A percentile compares a stretch with the other conserved stretches of the same genome.
These are phyloP conservation scores for Amoebophrya sp. DNA, from an alignment of 169 alveolate genomes.

Conservation along the genomic window DNA sequence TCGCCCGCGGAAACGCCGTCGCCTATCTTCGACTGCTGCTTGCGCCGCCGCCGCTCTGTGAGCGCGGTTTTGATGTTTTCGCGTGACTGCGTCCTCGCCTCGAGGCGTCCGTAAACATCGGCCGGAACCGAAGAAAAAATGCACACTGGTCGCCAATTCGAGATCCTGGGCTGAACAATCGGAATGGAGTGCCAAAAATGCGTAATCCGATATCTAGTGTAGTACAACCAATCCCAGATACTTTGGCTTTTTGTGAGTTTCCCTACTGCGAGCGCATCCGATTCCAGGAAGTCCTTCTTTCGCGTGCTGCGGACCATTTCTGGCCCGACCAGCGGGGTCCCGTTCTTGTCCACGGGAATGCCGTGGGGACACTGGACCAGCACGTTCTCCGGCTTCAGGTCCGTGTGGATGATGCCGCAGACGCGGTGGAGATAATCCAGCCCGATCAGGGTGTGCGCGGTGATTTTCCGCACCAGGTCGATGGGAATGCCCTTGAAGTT, in stretches of 20 bases:
- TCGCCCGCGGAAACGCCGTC: too few species aligned
- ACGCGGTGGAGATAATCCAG: slow-evolving; percentile 90
- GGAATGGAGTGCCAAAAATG: too few species aligned
- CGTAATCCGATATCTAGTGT: too few species aligned
- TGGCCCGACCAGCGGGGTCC: slow-evolving; percentile 3
- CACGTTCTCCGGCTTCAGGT: slow-evolving; percentile 97
- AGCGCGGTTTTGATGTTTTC: too few species aligned
- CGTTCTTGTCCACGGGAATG: slow-evolving; percentile 18
- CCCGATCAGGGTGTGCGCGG: slow-evolving; percentile 90
- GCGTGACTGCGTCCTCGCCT: too few species aligned
- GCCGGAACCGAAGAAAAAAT: too few species aligned
- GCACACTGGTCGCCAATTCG: too few species aligned
- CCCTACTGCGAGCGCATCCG: background rate
- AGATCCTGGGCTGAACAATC: too few species aligned
- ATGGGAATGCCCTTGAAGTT: slow-evolving; percentile 89
- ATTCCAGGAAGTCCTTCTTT: background rate
- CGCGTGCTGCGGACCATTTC: background rate
- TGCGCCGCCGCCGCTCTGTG: background rate
- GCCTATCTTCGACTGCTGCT: background rate
- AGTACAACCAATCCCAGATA: too few species aligned
- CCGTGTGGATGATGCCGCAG: slow-evolving; percentile 94
- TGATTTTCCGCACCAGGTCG: slow-evolving; percentile 77
- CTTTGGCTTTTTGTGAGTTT: too few species aligned
- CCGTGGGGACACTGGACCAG: slow-evolving; percentile 22
- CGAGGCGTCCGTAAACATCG: too few species aligned